A percentile compares a stretch with the other conserved stretches of the same genome.
Evolutionary conservation across 805 yeast species (phyloP).

Genomic region (Nakazawaea peltata): DNA sequence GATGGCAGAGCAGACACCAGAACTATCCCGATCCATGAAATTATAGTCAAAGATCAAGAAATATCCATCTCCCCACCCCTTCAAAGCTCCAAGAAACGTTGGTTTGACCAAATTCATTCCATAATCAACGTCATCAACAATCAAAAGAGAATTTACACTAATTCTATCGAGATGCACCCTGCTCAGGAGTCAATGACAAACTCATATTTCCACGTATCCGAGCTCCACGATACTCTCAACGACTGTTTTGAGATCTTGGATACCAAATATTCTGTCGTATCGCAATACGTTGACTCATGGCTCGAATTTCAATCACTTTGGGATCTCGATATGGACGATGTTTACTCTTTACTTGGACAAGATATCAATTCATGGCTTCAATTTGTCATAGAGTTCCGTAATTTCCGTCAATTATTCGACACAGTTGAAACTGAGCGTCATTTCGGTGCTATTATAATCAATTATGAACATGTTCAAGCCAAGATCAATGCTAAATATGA

Average conservation of each 20-base stretch:
- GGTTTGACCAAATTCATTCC: slow-evolving; percentile 19
- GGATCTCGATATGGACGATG: slow-evolving; percentile 40
- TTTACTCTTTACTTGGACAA: slow-evolving; percentile 24
- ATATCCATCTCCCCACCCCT: slow-evolving; percentile 34
- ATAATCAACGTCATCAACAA: slow-evolving; percentile 14
- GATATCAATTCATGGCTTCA: slow-evolving; percentile 41
- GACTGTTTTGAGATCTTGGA: slow-evolving; percentile 24
- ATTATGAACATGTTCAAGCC: slow-evolving; percentile 45
- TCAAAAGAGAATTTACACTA: slow-evolving; percentile 19
- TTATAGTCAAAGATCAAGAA: slow-evolving; percentile 28
- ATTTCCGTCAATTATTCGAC: slow-evolving; percentile 41
- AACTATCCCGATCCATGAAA: slow-evolving; percentile 19
- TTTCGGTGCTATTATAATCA: slow-evolving; percentile 35
- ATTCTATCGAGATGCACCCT: slow-evolving; percentile 15
- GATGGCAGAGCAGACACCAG: slow-evolving; percentile 1
- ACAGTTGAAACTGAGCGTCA: slow-evolving; percentile 28
- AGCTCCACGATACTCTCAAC: slow-evolving; percentile 10
- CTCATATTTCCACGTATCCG: neutral
- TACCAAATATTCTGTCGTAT: slow-evolving; percentile 19
- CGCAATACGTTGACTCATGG: slow-evolving; percentile 43
- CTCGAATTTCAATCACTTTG: slow-evolving; percentile 45
- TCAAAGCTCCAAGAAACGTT: slow-evolving; percentile 24
- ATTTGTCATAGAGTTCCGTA: slow-evolving; percentile 33
- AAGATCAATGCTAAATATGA: slow-evolving; percentile 43
- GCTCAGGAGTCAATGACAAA: neutral